phyloP scores from a whole-genome alignment of 177 flowering plant species.

The Vitis hybrid region DNA sequence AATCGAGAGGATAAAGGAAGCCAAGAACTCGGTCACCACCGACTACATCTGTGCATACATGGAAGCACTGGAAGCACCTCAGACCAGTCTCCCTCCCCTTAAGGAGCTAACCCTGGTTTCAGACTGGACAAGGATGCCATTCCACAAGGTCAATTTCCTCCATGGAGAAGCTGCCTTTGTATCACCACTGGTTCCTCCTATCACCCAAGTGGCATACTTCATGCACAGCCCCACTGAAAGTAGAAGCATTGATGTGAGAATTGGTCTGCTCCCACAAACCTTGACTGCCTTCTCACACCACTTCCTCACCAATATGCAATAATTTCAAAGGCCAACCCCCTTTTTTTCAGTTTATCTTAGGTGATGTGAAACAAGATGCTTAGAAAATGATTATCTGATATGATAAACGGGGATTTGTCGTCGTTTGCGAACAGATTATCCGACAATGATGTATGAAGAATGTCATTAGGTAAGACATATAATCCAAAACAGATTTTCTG shows the following conservation, averaged over 20 bases:
- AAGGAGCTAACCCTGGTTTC: slow-evolving; percentile 49
- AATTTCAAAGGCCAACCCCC: neutral
- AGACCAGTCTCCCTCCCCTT: slow-evolving; percentile 42
- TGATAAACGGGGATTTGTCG: neutral
- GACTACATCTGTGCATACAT: slow-evolving; percentile 43
- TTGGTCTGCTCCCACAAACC: slow-evolving; percentile 29
- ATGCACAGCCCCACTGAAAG: slow-evolving; percentile 43
- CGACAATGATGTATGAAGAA: neutral
- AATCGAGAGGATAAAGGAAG: slow-evolving; percentile 40
- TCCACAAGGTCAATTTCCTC: slow-evolving; percentile 41
- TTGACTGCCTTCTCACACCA: slow-evolving; percentile 32
- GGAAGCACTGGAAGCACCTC: slow-evolving; percentile 40
- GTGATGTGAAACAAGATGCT: neutral
- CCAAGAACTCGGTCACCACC: slow-evolving; percentile 34
- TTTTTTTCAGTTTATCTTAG: neutral
- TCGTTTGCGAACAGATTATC: neutral
- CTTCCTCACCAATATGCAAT: slow-evolving; percentile 25
- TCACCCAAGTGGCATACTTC: slow-evolving; percentile 50
- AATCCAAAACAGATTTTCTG: too few relatives aligned
- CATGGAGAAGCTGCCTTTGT: slow-evolving; percentile 37
- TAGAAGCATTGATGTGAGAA: slow-evolving; percentile 40
- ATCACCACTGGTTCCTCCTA: slow-evolving; percentile 42
- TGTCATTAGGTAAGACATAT: neutral
- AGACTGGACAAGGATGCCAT: slow-evolving; percentile 54
- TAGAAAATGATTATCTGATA: neutral